Percentiles rank a stretch among this genome's conserved stretches.
These are phyloP conservation scores for Hyaloscypha finlandica DNA, from an alignment of 495 filamentous ascomycete species.

Conservation along the genomic window DNA sequence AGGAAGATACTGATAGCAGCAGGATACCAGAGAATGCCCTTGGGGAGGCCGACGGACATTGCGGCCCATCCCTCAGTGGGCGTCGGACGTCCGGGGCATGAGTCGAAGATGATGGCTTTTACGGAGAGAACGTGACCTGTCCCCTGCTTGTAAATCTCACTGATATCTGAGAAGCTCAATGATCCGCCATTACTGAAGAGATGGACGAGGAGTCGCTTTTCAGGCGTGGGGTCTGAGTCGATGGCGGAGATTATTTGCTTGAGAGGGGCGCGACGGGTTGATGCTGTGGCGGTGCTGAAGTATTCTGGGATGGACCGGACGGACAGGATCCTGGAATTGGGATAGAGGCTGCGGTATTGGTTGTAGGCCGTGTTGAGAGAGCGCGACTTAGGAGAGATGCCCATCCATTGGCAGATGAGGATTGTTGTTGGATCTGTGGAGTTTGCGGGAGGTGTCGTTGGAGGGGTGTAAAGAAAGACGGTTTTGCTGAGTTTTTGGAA, in stretches of 20 bases:
- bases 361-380: constrained; percentile 5
- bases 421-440: constrained; percentile 20
- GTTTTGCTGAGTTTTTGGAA: constrained; percentile 16
- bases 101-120: constrained; percentile 15
- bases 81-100: constrained; percentile 7
- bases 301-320: constrained; percentile 9
- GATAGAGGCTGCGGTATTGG: constrained; percentile 11
- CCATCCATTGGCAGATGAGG: constrained; percentile 23
- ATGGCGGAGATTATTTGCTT: constrained; percentile 8
- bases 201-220: constrained; percentile 13
- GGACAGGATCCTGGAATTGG: constrained; percentile 9
- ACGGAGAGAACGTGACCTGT: background rate
- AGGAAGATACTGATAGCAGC: background rate
- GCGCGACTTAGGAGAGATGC: constrained; percentile 12
- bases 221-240: constrained; percentile 3
- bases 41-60: constrained; percentile 14
- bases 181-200: constrained; percentile 17
- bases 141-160: background rate
- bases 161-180: constrained; percentile 1
- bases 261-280: background rate
- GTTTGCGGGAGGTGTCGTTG: background rate
- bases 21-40: constrained; percentile 9
- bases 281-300: constrained; percentile 12
- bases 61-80: background rate
- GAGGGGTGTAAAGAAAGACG: constrained; percentile 19